Base-by-base conservation (phyloP, 2,329 filamentous ascomycete genomes). In the Colletotrichum acutatum region DNA sequence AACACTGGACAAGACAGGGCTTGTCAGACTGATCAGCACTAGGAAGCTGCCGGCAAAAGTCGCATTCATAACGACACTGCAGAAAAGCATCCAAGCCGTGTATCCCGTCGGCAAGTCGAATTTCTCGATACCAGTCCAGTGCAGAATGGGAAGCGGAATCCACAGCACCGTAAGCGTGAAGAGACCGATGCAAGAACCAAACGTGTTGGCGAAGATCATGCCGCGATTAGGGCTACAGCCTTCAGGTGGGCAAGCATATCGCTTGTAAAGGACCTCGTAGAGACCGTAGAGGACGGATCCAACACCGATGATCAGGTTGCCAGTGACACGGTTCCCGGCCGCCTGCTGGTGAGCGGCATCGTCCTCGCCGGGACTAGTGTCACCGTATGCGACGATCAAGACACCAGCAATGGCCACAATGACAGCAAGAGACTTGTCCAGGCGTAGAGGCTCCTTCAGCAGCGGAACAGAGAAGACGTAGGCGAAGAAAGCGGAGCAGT, bases 401-500 rank as follows among this genome's bases (percentile, higher is more conserved):
- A 99, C 97, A 61, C 97, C 97, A 0, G 91, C 84, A 74, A 98
- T 97, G 67, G 97, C 97, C 52, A 99, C 90, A 12, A 90, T 87
- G 1, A 99, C 97, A 4, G 96, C 94, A 63, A 97, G 81, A 32
- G 95, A 92, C 85, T 99, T 99, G 84, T 94, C 94, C 49, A 92
- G 84, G 26, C 94, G 91, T 14, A 98, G 84, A 76, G 93, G 94
- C 82, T 99, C 97, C 70, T 94, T 91, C 2, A 99, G 87, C 22
- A 99, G 84, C 1, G 95, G 95, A 57, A 99, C 95, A 58, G 94
- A 97, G 81, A 99, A 99, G 14, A 94, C 96, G 80, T 99, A 99
- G 61, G 97, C 97, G 82, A 99, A 99, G 84, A 99, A 99, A 71
- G 97, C 96, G 66, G 94, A 97, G 87, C 97, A 99, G 84, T 99